Evolutionary conservation across 2,329 filamentous ascomycete genomes (phyloP).

Genomic region (Polychaeton citri): DNA sequence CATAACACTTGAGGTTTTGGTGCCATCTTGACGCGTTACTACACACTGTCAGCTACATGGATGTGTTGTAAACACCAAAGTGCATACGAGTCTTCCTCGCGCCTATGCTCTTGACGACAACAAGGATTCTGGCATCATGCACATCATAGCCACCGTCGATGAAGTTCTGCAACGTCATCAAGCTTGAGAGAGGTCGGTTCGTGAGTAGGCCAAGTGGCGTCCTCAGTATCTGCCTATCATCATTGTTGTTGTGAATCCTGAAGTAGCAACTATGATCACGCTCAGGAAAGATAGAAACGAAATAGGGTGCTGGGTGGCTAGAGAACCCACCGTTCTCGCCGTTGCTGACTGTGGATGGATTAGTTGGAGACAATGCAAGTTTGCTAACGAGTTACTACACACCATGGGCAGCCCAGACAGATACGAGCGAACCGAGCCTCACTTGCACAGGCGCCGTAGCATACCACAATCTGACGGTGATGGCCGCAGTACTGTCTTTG

Average conservation of each 20-base stretch:
- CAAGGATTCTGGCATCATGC: conserved; percentile 37
- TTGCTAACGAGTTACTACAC: conserved; percentile 1
- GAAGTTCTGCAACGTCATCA: conserved; percentile 46
- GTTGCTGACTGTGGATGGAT: conserved; percentile 27
- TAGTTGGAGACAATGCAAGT: background rate
- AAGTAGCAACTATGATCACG: conserved; percentile 41
- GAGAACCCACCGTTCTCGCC: conserved; percentile 28
- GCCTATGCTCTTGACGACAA: conserved; percentile 46
- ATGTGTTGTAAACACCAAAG: background rate
- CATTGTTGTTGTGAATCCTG: conserved; percentile 37
- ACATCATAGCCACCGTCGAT: conserved; percentile 42
- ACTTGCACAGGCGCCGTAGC: conserved; percentile 27
- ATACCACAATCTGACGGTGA: conserved; percentile 44
- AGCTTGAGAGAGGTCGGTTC: conserved; percentile 25
- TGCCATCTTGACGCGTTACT: conserved; percentile 36
- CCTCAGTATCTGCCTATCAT: conserved; percentile 31
- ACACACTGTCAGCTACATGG: conserved; percentile 2
- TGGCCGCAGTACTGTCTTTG: conserved; percentile 41
- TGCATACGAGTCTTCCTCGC: conserved; percentile 33
- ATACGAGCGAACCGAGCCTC: conserved; percentile 40
- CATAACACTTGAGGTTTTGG: conserved; percentile 33
- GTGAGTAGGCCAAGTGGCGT: conserved; percentile 32
- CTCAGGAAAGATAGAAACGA: conserved; percentile 46
- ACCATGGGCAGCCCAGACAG: conserved; percentile 42
- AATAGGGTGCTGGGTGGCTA: conserved; percentile 32